A percentile compares a stretch with the other conserved stretches of the same genome.
Conservation (phyloP, 768 basidiomycete species). For the Amanita muscaria region DNA sequence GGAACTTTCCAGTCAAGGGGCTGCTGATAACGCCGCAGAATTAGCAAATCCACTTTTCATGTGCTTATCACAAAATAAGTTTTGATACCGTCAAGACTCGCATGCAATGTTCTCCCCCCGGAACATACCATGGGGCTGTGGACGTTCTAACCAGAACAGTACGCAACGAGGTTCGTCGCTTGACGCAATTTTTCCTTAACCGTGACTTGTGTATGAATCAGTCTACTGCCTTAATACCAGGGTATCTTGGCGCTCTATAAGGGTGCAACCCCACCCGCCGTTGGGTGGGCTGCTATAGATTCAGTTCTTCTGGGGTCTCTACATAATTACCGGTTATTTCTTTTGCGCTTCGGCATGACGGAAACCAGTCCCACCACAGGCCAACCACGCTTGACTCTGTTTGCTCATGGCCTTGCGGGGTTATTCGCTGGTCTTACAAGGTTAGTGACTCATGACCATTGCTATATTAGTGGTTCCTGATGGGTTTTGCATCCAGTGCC, state of each 20-base stretch:
- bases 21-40: conserved; percentile 7
- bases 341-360: conserved; percentile 42
- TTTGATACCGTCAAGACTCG: conserved; percentile 72
- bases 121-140: conserved; percentile 52
- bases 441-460: conserved; percentile 22
- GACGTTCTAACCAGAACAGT: conserved; percentile 51
- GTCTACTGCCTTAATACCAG: conserved; percentile 21
- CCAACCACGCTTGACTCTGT: conserved; percentile 44
- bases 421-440: conserved; percentile 64
- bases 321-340: conserved; percentile 63
- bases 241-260: conserved; percentile 63
- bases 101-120: conserved; percentile 58
- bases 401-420: conserved; percentile 60
- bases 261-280: conserved; percentile 62
- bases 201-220: conserved; percentile 7
- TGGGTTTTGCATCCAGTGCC: conserved; percentile 32
- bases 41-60: background rate
- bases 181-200: background rate
- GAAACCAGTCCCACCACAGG: conserved; percentile 39
- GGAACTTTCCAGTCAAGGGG: conserved; percentile 4
- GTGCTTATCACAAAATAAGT: conserved; percentile 22
- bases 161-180: conserved; percentile 44
- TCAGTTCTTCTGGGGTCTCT: conserved; percentile 61
- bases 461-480: conserved; percentile 6
- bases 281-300: conserved; percentile 69